A percentile compares a stretch with the other conserved stretches of the same genome.
Evolutionary conservation across 305 asterid species (phyloP).

Genomic region (Fraxinus sp.): DNA sequence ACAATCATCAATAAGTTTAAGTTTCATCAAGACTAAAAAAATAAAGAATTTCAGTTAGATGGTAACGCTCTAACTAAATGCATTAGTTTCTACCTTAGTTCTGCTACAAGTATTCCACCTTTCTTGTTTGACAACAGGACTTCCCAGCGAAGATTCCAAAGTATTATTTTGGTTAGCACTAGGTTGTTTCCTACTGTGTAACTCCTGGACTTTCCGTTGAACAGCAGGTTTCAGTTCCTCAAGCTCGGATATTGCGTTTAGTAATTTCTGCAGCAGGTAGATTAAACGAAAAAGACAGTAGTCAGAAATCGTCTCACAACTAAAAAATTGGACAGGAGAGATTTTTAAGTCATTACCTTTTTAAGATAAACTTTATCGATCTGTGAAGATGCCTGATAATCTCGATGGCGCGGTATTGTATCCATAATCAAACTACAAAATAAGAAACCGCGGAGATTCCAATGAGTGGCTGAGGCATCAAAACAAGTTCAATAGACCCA

Average conservation of each 20-base stretch:
- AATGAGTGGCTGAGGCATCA: conserved; percentile 4
- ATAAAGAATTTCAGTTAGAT: conserved; percentile 9
- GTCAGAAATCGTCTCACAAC: neutral
- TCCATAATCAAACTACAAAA: conserved; percentile 80
- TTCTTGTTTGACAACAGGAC: conserved; percentile 48
- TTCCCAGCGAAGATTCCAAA: conserved; percentile 42
- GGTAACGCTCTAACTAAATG: conserved; percentile 1
- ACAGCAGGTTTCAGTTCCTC: conserved; percentile 82
- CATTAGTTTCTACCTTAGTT: conserved; percentile 49
- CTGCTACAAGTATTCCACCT: conserved; percentile 39
- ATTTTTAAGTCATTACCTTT: conserved; percentile 42
- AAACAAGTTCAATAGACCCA: conserved; percentile 16
- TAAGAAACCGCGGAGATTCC: conserved; percentile 31
- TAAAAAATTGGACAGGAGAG: conserved; percentile 21
- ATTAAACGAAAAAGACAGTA: conserved; percentile 7
- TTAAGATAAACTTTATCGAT: conserved; percentile 54
- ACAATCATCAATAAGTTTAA: neutral
- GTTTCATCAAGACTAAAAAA: conserved; percentile 1
- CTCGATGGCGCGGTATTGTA: conserved; percentile 93
- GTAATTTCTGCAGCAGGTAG: conserved; percentile 52
- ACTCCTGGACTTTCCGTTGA: conserved; percentile 62
- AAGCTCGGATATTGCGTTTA: conserved; percentile 69
- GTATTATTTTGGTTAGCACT: conserved; percentile 38
- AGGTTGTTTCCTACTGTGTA: conserved; percentile 45
- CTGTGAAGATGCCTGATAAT: conserved; percentile 57